phyloP scores from a whole-genome alignment of 2,329 filamentous ascomycete genomes.

The Stachybotrys chlorohalonatus region DNA sequence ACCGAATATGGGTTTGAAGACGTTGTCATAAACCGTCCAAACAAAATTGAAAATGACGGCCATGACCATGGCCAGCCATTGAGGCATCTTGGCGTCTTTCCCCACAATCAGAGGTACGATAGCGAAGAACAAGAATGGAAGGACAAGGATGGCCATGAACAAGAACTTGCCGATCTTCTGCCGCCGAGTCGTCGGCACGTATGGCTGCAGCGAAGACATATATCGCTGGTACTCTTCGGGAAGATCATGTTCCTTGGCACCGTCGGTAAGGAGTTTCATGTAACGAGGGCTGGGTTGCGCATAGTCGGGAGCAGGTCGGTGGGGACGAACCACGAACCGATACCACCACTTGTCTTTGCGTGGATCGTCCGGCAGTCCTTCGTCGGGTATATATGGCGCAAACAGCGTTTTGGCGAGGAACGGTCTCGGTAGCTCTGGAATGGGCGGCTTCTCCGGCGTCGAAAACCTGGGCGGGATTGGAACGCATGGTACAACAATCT shows the following conservation, averaged over 20 bases:
- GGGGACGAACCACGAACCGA: constrained; percentile 33
- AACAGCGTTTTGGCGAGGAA: constrained; percentile 85
- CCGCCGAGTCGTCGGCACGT: constrained; percentile 54
- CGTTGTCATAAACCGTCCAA: constrained; percentile 36
- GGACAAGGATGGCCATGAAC: constrained; percentile 32
- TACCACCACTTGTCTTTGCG: constrained; percentile 33
- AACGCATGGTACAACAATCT: constrained; percentile 72
- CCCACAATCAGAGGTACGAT: constrained; percentile 42
- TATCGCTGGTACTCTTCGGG: constrained; percentile 71
- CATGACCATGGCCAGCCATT: constrained; percentile 51
- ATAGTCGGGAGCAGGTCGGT: constrained; percentile 59
- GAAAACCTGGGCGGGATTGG: constrained; percentile 49
- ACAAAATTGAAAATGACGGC: constrained; percentile 40
- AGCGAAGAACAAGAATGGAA: constrained; percentile 48
- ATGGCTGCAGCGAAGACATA: constrained; percentile 59
- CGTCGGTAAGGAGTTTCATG: constrained; percentile 67
- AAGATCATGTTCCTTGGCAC: constrained; percentile 71
- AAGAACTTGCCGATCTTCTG: constrained; percentile 59
- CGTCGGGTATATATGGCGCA: constrained; percentile 45
- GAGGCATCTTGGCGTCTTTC: constrained; percentile 57
- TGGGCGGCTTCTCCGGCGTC: constrained; percentile 55
- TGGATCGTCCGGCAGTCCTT: constrained; percentile 18
- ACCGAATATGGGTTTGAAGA: constrained; percentile 59
- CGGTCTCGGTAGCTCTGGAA: constrained; percentile 41
- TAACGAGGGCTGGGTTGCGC: constrained; percentile 81